Conservation (phyloP, 1,284 basidiomycete genomes). For the Trichosporon ovoides region DNA sequence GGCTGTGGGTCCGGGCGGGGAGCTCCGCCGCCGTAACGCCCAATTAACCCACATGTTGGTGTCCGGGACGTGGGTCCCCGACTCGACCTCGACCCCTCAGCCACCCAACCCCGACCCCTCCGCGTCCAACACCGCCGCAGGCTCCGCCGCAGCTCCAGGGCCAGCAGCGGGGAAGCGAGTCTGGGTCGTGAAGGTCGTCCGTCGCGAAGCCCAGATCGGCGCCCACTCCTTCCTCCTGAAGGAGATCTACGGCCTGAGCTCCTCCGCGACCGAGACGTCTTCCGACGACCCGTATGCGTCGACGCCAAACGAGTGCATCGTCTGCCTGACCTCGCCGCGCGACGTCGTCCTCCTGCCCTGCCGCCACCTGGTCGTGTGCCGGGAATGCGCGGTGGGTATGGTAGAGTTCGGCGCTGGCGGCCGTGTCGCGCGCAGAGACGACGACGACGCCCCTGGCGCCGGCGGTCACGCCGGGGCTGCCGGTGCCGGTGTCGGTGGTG, state of each 20-base stretch:
- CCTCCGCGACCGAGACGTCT: conserved; percentile 49
- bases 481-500: conserved; percentile 13
- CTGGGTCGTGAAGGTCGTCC: conserved; percentile 84
- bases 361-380: conserved; percentile 82
- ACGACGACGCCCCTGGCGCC: conserved; percentile 17
- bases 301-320: conserved; percentile 75
- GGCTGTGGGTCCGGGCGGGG: conserved; percentile 63
- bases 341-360: conserved; percentile 86
- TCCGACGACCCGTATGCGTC: conserved; percentile 58
- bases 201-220: conserved; percentile 75
- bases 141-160: too few relatives aligned
- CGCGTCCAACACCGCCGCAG: too few relatives aligned
- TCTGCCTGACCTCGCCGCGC: conserved; percentile 75
- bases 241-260: conserved; percentile 79
- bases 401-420: conserved; percentile 89
- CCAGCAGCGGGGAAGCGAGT: conserved; percentile 50
- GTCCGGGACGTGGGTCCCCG: conserved; percentile 60
- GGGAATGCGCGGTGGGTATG: conserved; percentile 88
- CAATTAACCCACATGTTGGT: conserved; percentile 80
- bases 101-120: too few relatives aligned
- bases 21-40: conserved; percentile 65
- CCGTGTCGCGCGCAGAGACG: conserved; percentile 52
- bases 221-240: conserved; percentile 84
- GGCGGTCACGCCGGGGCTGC: conserved; percentile 23
- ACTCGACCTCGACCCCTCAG: too few relatives aligned